Base-by-base conservation (phyloP, 129 eudicot genomes). In the Smallanthus sonchifolius region DNA sequence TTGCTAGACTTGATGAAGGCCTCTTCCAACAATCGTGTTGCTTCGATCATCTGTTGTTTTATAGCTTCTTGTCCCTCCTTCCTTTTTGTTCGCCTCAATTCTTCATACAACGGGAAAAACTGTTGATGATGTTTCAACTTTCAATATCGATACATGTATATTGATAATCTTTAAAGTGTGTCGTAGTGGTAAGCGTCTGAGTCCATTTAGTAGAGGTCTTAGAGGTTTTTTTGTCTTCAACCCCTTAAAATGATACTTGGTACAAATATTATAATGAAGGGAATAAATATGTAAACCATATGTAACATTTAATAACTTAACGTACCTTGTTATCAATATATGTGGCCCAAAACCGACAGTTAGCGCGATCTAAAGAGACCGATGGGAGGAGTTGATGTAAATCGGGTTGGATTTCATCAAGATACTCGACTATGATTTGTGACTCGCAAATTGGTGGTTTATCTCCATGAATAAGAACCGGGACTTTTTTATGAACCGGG, bases 1-100 rank as follows among this genome's bases (percentile, higher is more conserved):
- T 82, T 85, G 80, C 89, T 79, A 75, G 65, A 69, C 30, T 79
- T 79, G n/a, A 32, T 49, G 38, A 78, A 85, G 13, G 82, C 89
- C 9, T 79, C 82, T n/a, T 85, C 89, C 54, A 81, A 34, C 28
- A 78, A 34, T 34, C 10, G 76, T 6, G 80, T 16, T 4, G 64
- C 82, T 66, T 78, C 74, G 0, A 2, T 39, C 32, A 71, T 44
- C 54, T 52, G 54, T 6, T 75, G 65, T 52, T 77, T 13, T 9
- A 69, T 76, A 17, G 66, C 79, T 11, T 37, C 32, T 32, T 34
- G 77, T 45, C 72, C 82, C 36, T 81, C 78, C 48, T 77, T 80
- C 2, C 47, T 70, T 2, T 16, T 8, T 10, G 84, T 72, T 24
- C 2, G 28, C 43, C 15, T 8, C 17, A 78, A 24, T 20, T 66